Conservation (phyloP, 2,329 filamentous ascomycete species). For the Colletotrichum eremochloae region DNA sequence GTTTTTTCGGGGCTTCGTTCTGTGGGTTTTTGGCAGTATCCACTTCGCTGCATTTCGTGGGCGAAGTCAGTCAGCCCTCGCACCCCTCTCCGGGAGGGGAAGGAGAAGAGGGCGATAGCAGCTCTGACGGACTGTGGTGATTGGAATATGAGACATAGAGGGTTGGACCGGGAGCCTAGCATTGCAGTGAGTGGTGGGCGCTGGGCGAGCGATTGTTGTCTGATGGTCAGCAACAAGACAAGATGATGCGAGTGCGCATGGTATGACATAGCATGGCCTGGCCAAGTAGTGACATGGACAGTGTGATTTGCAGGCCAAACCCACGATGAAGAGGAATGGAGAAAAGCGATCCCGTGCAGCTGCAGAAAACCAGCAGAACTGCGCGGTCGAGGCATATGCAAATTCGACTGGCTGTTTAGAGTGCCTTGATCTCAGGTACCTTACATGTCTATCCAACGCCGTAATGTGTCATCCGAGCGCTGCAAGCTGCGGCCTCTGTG, state of each 20-base stretch:
- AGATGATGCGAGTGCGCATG: neutral
- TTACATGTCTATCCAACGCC: constrained; percentile 32
- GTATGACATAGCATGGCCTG: neutral
- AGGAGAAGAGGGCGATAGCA: neutral
- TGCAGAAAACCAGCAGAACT: constrained; percentile 20
- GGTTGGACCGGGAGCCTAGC: constrained; percentile 22
- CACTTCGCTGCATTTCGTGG: constrained; percentile 25
- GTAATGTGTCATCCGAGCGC: constrained; percentile 32
- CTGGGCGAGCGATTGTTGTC: constrained; percentile 9
- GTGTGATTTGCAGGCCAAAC: constrained; percentile 21
- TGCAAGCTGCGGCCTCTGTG: constrained; percentile 9
- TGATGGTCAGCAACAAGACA: constrained; percentile 22
- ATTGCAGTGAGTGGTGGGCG: constrained; percentile 14
- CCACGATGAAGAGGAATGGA: constrained; percentile 7
- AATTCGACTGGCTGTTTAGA: constrained; percentile 12
- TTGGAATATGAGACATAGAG: constrained; percentile 9
- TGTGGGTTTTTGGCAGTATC: constrained; percentile 9
- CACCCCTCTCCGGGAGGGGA: neutral
- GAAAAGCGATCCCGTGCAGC: constrained; percentile 19
- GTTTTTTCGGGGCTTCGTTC: constrained; percentile 22
- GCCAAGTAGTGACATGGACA: neutral
- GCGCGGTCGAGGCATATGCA: constrained; percentile 5
- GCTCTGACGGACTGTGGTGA: neutral
- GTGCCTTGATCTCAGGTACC: constrained; percentile 30
- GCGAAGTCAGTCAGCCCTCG: neutral